Base-by-base conservation (phyloP, 2,329 filamentous ascomycete species). In the Metarhizium sp. region DNA sequence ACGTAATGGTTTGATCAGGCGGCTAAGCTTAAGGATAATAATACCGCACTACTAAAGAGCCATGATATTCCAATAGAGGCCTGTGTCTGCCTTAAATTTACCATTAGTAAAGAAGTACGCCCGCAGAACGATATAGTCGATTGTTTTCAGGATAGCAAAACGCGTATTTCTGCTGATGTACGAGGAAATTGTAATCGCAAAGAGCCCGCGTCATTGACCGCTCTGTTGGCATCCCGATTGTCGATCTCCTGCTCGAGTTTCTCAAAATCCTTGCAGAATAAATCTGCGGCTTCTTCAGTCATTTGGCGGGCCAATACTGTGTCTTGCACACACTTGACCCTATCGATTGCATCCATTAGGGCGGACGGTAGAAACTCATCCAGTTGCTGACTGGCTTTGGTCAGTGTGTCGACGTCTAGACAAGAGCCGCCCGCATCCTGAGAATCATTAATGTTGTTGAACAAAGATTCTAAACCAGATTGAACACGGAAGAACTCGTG, bases 361-460 rank as follows among this genome's bases (percentile, higher is more conserved):
- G 92, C 94, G 1, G 90, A 95, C 0, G 94, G 92, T 29, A 99
- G 75, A 72, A 97, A 99, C 58, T 90, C 85, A 65, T 99, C 94
- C 6, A 99, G 77, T 45, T 79, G 80, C 63, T 92, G 88, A 63
- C 89, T 89, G 2, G 86, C 84, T 51, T 77, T 73, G 1, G 79
- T 72, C n/a, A 97, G 75, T 0, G 56, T 77, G 13, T 78, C 58
- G 48, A 55, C 78, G 47, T 77, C 74, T 4, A 88, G n/a, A 68
- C 51, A 76, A 65, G 34, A 73, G 66, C 46, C 71, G 67, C 43
- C 67, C 61, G 8, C 62, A 32, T 25, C 42, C 18, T 29, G 20
- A 11, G 51, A 49, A 14, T 51, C 25, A 59, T 66, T 40, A 72
- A 65, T 73, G 1, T 92, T 67, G 0, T 81, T 79, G 5, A 75